Evolutionary conservation across 495 filamentous ascomycete species (phyloP), one percentile per base, ranked within the genome.

Genomic region (Massariosphaeria phaeospora): DNA sequence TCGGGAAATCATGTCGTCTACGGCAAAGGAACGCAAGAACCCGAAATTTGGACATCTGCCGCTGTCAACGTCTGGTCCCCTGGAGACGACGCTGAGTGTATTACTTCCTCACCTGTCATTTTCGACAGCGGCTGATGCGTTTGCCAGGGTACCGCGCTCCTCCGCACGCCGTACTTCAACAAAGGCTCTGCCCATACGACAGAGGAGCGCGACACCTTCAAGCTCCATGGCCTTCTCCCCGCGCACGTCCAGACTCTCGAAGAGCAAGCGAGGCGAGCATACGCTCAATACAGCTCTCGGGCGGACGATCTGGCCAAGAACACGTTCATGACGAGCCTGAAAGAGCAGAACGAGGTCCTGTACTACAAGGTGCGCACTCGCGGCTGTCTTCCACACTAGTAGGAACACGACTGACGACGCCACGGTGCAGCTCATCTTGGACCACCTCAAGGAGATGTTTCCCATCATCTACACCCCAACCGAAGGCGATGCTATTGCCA

Each of bases 381-480:
- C n/a, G n/a, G n/a, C n/a, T n/a, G n/a, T n/a, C n/a, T n/a, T n/a
- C n/a, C n/a, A n/a, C n/a, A n/a, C n/a, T n/a, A n/a, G n/a, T n/a
- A n/a, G n/a, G n/a, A n/a, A n/a, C n/a, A n/a, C n/a, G n/a, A n/a
- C n/a, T n/a, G n/a, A n/a, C n/a, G n/a, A n/a, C n/a, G n/a, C n/a
- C n/a, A n/a, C n/a, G n/a, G n/a, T n/a, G n/a, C n/a, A n/a, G 78
- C 72, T 86, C 15, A 71, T 88, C 18, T 75, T 80, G 69, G 74
- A 79, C 0, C 80, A 88, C 66, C 65, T 87, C 3, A 85, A 86
- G 57, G 90, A 95, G 67, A 91, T 95, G 85, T 89, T 95, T 61
- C 79, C 82, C 35, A 71, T 95, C 10, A 88, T 95, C 26, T 95
- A 95, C 65, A 95, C 89, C 0, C 89, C 90, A 0, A 95, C 90